Percentiles rank a stretch among this genome's conserved stretches.
phyloP scores from a whole-genome alignment of 768 basidiomycete species.

The Suillus subaureus region DNA sequence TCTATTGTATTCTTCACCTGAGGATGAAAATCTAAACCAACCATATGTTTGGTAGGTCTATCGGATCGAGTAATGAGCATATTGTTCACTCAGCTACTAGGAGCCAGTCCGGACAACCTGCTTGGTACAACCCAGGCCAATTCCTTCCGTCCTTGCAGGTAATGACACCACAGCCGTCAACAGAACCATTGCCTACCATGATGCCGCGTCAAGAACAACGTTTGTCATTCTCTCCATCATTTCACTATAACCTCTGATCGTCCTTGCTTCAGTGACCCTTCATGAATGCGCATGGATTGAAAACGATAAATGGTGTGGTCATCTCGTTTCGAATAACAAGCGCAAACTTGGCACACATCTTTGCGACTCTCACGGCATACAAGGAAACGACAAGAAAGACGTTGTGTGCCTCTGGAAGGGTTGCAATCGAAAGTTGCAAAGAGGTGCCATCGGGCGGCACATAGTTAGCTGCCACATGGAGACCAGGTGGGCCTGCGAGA shows the following conservation, averaged over 20 bases:
- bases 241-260: not conserved
- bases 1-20: no score
- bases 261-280: not conserved
- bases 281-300: slow-evolving; percentile 27
- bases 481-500: slow-evolving; percentile 21
- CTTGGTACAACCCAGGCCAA: not conserved
- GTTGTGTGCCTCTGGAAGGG: slow-evolving; percentile 24
- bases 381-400: slow-evolving; percentile 20
- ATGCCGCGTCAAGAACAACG: not conserved
- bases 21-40: not conserved
- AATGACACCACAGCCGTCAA: not conserved
- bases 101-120: not conserved
- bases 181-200: slow-evolving; percentile 7
- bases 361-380: slow-evolving; percentile 18
- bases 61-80: not conserved
- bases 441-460: slow-evolving; percentile 29
- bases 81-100: not conserved
- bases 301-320: slow-evolving; percentile 22
- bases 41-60: not conserved
- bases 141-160: not conserved
- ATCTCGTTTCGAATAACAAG: slow-evolving; percentile 18
- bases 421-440: slow-evolving; percentile 28
- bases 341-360: slow-evolving; percentile 29
- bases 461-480: slow-evolving; percentile 25
- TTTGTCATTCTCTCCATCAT: not conserved